Evolutionary conservation across 2,329 filamentous ascomycete species (phyloP).

Genomic region (Clarireedia sp.): DNA sequence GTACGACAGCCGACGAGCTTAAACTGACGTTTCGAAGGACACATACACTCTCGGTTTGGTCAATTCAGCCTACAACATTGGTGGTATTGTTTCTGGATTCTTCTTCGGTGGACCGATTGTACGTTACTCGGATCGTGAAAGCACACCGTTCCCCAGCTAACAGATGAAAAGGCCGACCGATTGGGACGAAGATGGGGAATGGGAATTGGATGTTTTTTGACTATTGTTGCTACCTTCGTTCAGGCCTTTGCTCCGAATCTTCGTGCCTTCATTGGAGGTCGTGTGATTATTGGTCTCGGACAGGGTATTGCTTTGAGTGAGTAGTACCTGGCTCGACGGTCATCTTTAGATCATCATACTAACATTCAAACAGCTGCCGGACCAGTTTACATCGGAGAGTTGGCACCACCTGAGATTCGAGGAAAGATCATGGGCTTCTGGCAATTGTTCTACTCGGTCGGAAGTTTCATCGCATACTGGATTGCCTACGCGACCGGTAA

Average conservation of each 20-base stretch:
- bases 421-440: conserved; percentile 63
- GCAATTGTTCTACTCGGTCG: conserved; percentile 59
- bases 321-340: conserved; percentile 14
- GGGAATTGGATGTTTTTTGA: conserved; percentile 54
- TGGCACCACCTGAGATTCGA: conserved; percentile 56
- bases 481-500: conserved; percentile 19
- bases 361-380: conserved; percentile 30
- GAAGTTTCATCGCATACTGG: conserved; percentile 30
- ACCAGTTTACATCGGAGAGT: conserved; percentile 63
- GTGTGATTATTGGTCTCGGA: conserved; percentile 63
- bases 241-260: conserved; percentile 58
- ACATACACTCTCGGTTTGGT: conserved; percentile 44
- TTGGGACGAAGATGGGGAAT: conserved; percentile 58
- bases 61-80: conserved; percentile 64
- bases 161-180: conserved; percentile 39
- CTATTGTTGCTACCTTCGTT: conserved; percentile 61
- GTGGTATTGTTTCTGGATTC: conserved; percentile 59
- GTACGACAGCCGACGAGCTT: too few species aligned
- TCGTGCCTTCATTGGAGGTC: conserved; percentile 59
- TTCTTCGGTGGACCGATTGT: conserved; percentile 54
- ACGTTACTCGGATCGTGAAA: neutral
- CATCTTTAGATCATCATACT: neutral
- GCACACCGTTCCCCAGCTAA: neutral
- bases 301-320: conserved; percentile 56
- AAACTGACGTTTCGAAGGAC: conserved; percentile 10